Conservation (phyloP, 2,329 filamentous ascomycete species). For the Aspergillus oerlinghausenensis region DNA sequence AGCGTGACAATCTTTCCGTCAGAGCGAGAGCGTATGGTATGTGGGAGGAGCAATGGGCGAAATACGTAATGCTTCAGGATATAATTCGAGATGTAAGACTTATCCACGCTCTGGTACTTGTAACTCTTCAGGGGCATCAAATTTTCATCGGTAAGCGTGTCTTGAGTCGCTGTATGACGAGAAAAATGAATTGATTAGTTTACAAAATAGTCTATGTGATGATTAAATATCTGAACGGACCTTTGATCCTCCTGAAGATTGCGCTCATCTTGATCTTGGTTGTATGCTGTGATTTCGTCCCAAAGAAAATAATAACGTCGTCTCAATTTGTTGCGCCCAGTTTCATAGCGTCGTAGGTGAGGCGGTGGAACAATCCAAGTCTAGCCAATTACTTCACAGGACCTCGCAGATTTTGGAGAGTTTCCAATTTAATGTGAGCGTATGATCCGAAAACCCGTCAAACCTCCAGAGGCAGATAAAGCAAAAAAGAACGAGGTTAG, state of each 20-base stretch:
- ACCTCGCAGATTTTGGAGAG: neutral
- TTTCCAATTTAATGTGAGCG: neutral
- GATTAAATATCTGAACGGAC: conserved; percentile 18
- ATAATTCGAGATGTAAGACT: conserved; percentile 88
- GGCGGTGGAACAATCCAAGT: neutral
- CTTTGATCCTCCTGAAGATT: conserved; percentile 33
- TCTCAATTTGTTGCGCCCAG: neutral
- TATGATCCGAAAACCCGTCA: neutral
- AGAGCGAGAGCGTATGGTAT: neutral
- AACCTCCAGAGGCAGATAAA: neutral
- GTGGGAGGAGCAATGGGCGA: neutral
- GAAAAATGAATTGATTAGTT: conserved; percentile 3
- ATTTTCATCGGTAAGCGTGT: conserved; percentile 78
- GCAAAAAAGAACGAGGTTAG: neutral
- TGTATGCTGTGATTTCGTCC: neutral
- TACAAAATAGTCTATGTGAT: neutral
- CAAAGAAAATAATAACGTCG: neutral
- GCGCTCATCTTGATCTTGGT: conserved; percentile 22
- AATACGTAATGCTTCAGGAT: conserved; percentile 92
- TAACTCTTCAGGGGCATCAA: conserved; percentile 88
- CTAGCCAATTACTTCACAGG: neutral
- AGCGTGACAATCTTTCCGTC: conserved; percentile 2
- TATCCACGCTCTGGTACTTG: conserved; percentile 96
- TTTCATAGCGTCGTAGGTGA: neutral
- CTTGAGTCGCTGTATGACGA: conserved; percentile 35